phyloP scores from a whole-genome alignment of 305 asterid genomes.

The Fraxinus nigra region DNA sequence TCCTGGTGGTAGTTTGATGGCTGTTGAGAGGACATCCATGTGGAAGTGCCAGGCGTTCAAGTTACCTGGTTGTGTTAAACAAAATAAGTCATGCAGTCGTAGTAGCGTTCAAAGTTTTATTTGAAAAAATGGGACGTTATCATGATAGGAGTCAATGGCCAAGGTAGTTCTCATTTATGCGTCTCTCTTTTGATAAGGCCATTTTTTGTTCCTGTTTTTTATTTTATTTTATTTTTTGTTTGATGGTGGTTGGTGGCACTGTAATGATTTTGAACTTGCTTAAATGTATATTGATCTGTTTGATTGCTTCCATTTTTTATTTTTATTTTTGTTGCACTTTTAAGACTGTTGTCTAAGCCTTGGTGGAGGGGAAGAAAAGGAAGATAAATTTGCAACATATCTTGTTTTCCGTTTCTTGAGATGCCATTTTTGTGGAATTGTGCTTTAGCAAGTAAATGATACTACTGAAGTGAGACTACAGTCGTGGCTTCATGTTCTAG shows the following conservation, averaged over 20 bases:
- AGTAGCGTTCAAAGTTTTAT: slow-evolving; percentile 40
- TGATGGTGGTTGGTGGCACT: slow-evolving; percentile 36
- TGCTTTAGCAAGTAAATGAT: not conserved
- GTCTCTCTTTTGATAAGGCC: slow-evolving; percentile 39
- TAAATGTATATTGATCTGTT: slow-evolving; percentile 48
- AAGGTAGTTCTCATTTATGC: slow-evolving; percentile 38
- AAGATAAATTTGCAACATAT: no score
- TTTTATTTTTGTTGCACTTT: no score
- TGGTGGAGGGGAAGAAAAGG: no score
- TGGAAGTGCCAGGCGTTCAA: slow-evolving; percentile 87
- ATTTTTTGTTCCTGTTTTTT: not conserved
- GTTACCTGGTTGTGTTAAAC: slow-evolving; percentile 61
- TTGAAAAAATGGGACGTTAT: slow-evolving; percentile 40
- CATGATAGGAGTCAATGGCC: slow-evolving; percentile 38
- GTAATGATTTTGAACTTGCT: slow-evolving; percentile 37
- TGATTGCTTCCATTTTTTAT: slow-evolving; percentile 35
- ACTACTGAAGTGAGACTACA: not conserved
- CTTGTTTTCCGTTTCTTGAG: not conserved
- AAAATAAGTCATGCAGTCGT: slow-evolving; percentile 75
- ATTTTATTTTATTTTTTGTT: slow-evolving; percentile 17
- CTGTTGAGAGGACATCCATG: slow-evolving; percentile 57
- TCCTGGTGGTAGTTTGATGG: slow-evolving; percentile 39
- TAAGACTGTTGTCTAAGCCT: no score
- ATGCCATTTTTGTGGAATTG: not conserved
- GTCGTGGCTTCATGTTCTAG: not conserved